Evolutionary conservation across 306 rosid genomes (phyloP), one percentile per base, ranked within the genome.

Genomic region (Malus orientalis): DNA sequence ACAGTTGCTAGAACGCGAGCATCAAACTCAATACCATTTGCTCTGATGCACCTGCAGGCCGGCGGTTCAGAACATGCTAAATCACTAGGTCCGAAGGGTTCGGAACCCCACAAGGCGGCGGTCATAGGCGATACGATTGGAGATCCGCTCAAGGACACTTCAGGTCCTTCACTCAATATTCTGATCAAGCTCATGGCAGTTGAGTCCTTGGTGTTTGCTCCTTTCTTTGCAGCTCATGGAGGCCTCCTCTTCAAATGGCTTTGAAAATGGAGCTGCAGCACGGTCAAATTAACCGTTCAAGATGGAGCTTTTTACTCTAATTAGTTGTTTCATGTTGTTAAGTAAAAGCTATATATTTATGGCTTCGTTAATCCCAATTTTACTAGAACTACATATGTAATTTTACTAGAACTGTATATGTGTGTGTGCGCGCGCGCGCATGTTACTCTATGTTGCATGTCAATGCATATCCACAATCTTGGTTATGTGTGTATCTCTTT

Each of bases 121-220:
- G 93, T 89, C 44, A 87, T 87, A 55, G 89, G 89, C 0, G 88
- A 87, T 78, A 89, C 88, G 15, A 77, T 87, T 30, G 91, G 91
- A 57, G 87, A 87, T 76, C 93, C 93, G 38, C 88, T 87, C 9
- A 87, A 89, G 73, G 89, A 89, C 85, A 89, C 89, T 69, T 86
- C 86, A 25, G 89, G 93, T 20, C 91, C 93, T 58, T 89, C 93
- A 53, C 91, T 85, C 81, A 87, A 87, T 74, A 89, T 89, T 69
- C 87, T 89, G 63, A 87, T 89, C 81, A 85, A 87, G 85, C 81
- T 89, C 55, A 85, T 85, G 91, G 90, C 91, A 16, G 91, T 84
- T 5, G 91, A 87, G 80, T 86, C 88, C 83, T 84, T 89, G 81
- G 90, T 85, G 4, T 85, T 87, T 84, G 94, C 94, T 65, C 90